Evolutionary conservation across 2,329 filamentous ascomycete genomes (phyloP), one percentile per base, ranked within the genome.

Genomic region (Trichoderma breve): DNA sequence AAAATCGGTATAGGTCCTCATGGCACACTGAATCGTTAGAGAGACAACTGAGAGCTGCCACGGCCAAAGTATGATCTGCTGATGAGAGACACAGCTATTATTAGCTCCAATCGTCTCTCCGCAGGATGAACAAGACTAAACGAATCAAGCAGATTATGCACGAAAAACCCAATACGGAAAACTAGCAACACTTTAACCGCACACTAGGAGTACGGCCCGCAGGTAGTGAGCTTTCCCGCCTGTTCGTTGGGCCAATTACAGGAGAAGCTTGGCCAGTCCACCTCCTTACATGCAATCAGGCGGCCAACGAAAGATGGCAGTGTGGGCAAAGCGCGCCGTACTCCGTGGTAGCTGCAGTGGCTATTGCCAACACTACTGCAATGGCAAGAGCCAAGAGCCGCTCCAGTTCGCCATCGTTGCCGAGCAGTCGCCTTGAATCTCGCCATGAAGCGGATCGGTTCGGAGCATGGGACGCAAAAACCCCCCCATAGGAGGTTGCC

Each of bases 161-260:
- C 30, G 18, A 18, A 58, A 69, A 69, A 61, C 66, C 57, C 24
- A 69, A 69, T 62, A 26, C 39, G 66, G 66, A 62, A 69, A 12
- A 47, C 66, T 47, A 51, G 53, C 36, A 62, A 26, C 66, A 62
- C 39, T 36, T 69, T 69, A 69, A 69, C 66, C 66, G 57, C 66
- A 69, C 66, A 61, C 66, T 69, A 69, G 57, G 57, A 60, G 55
- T 61, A 62, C 66, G 57, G 66, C 66, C 66, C 66, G 66, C 57
- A 47, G 57, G 34, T 61, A 61, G 57, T 24, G 47, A 39, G 12
- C 30, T 57, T 28, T 66, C 63, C 63, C 63, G 63, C 21, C 32
- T 18, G 39, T 32, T 66, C 28, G 28, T 15, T n/a, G 47, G 39
- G 34, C 66, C 66, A 69, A 69, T 62, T 12, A 39, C 24, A 34